Base-by-base conservation (phyloP, 331 rosid species). In the Quercus lobata region DNA sequence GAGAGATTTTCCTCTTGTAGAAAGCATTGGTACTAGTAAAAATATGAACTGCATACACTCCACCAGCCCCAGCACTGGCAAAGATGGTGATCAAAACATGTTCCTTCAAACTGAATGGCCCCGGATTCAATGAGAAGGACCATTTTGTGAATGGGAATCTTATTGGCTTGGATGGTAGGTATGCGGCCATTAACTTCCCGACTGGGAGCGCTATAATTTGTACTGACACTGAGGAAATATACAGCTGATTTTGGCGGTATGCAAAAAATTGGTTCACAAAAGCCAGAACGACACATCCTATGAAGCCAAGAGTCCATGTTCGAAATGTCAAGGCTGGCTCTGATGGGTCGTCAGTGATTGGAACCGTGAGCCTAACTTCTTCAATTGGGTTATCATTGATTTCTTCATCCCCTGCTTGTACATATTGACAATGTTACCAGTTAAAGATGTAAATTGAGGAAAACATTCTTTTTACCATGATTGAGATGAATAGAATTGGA, bases 341-440 rank as follows among this genome's bases (percentile, higher is more conserved):
- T 2, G 83, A 57, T 3, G 98, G 92, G 65, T 95, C 94, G 25
- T 94, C 97, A 0, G 87, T 80, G 63, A 77, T 87, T 3, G 97
- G 76, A 11, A 94, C 98, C 0, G 97, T 92, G 1, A 94, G 84
- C 83, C 96, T 84, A 1, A 94, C 98, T 80, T 95, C 87, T 79
- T 95, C 97, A 16, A 95, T 88, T 2, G 98, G 98, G 63, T 24
- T 66, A 7, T 95, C 97, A 35, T 95, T 68, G 46, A 84, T 71
- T 55, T 90, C 98, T 17, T 77, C 87, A 15, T 84, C 89, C 21
- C 44, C 92, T 74, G 58, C 75, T 27, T 76, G 4, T 11, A 12
- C 75, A 79, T 21, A 41, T 41, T 41, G 46, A 8, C 46, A 41
- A 41, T 41, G 46, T 41, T 41, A 41, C 46, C 46, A 41, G 2